Base-by-base conservation (phyloP, 1,139 yeast genomes). In the Blastobotrys ciferrii region DNA sequence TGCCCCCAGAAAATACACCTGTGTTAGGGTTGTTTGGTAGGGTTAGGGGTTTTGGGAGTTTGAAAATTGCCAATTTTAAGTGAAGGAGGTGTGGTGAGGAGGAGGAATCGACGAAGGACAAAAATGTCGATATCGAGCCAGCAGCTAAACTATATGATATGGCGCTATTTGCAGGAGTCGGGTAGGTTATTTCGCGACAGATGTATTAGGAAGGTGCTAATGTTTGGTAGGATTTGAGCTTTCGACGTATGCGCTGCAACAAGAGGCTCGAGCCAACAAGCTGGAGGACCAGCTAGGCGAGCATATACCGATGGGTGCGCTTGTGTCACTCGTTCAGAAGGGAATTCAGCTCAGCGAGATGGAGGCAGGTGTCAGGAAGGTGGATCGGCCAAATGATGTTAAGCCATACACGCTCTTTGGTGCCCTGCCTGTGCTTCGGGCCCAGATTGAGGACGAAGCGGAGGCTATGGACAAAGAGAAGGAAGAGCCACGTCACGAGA, bases 81-180 rank as follows among this genome's bases (percentile, higher is more conserved):
- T 14, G 13, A 30, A 30, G 12, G 14, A 30, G 4, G 14, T 3
- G 35, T 32, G n/a, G n/a, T 18, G 15, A 32, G 15, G n/a, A n/a
- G n/a, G n/a, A n/a, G n/a, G n/a, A n/a, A n/a, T n/a, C n/a, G n/a
- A n/a, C n/a, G n/a, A n/a, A n/a, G n/a, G n/a, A n/a, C n/a, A n/a
- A n/a, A n/a, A n/a, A 88, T 88, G 96, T 84, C 95, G 32, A 72
- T 92, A 48, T 79, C 95, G 4, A 84, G 95, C 54, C 81, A 78
- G 51, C 96, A 91, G 69, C 76, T 92, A 51, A 92, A 92, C 72
- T 91, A 92, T 65, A 76, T 92, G 62, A 80, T 92, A 53, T 92
- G 97, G 96, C 72, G 98, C 57, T 92, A 92, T 64, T 75, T 91
- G 40, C 96, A 88, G 64, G 98, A 92, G 65, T 76, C 87, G 5